Evolutionary conservation across 129 eudicot genomes (phyloP).

Genomic region (Centrapalus pauciflorus): DNA sequence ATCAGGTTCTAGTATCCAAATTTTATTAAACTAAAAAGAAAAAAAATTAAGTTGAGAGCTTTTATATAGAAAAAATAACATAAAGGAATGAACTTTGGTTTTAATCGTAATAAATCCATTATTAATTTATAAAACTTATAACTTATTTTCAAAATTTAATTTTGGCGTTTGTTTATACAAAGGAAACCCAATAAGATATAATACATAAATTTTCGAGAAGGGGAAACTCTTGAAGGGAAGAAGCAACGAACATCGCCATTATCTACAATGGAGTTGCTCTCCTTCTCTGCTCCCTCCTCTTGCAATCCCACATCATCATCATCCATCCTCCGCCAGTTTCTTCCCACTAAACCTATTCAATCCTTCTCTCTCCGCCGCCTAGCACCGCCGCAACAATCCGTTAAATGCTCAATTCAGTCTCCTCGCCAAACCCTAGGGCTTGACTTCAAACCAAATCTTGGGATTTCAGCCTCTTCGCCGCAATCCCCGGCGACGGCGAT

Average conservation of each 20-base stretch:
- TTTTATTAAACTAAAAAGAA: no score
- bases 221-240: not conserved
- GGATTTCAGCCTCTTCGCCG: conserved; percentile 34
- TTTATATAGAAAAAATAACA: no score
- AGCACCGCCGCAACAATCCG: conserved; percentile 3
- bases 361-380: conserved; percentile 21
- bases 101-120: no score
- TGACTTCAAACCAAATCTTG: conserved; percentile 4
- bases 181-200: no score
- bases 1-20: no score
- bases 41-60: no score
- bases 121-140: no score
- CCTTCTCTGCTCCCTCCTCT: conserved; percentile 41
- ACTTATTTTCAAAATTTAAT: no score
- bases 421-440: conserved; percentile 19
- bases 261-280: conserved; percentile 50
- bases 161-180: no score
- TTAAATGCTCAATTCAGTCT: conserved; percentile 36
- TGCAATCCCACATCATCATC: conserved; percentile 4
- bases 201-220: no score
- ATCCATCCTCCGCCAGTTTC: conserved; percentile 26
- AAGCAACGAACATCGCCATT: conserved; percentile 8
- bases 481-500: conserved; percentile 63
- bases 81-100: no score
- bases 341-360: conserved; percentile 17